Evolutionary conservation across 2,329 filamentous ascomycete genomes (phyloP).

Genomic region (Meredithiella fracta): DNA sequence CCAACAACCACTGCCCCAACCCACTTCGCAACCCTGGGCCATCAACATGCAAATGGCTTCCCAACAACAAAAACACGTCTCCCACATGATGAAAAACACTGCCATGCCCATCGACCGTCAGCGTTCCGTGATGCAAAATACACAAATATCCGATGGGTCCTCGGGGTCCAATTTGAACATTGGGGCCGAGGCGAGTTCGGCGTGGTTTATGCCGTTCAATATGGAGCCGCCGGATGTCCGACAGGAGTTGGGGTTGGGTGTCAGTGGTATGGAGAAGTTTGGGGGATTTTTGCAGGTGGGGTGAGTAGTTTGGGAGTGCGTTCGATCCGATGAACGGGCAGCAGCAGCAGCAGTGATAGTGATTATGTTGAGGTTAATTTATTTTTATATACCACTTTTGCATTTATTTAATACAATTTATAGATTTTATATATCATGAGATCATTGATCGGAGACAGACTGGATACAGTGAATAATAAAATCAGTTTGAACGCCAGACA

Average conservation of each 20-base stretch:
- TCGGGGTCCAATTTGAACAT: conserved; percentile 9
- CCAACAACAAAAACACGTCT: neutral
- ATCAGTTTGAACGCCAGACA: conserved; percentile 2
- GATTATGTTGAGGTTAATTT: neutral
- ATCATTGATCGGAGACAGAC: neutral
- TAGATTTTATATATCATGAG: neutral
- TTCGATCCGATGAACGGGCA: conserved; percentile 18
- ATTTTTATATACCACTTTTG: neutral
- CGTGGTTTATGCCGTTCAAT: conserved; percentile 90
- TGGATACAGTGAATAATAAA: neutral
- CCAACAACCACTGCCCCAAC: neutral
- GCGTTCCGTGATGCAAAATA: neutral
- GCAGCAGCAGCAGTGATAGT: neutral
- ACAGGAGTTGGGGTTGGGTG: conserved; percentile 28
- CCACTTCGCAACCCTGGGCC: neutral
- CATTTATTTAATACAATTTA: neutral
- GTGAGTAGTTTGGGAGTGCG: conserved; percentile 21
- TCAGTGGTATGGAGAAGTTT: conserved; percentile 31
- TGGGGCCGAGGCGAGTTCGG: conserved; percentile 38
- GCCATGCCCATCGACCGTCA: neutral
- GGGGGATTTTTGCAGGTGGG: conserved; percentile 30
- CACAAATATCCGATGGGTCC: neutral
- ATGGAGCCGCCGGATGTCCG: conserved; percentile 56
- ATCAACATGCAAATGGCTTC: neutral
- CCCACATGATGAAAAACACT: neutral